Evolutionary conservation across 768 basidiomycete species (phyloP).

Genomic region (Hygrophoropsis aurantiaca): DNA sequence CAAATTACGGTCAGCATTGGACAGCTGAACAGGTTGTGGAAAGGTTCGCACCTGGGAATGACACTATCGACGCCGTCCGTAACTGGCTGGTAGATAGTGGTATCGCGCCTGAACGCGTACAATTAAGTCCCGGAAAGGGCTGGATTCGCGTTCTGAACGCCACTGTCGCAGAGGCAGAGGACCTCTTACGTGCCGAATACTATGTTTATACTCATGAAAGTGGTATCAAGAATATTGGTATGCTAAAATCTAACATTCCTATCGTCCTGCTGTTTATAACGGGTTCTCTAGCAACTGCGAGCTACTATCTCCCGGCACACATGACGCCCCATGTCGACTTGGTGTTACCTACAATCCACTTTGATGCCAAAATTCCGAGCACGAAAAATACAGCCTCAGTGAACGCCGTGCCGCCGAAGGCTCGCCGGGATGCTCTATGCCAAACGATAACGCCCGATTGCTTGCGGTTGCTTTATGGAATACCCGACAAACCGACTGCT

Average conservation of each 20-base stretch:
- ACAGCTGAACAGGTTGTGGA: conserved; percentile 40
- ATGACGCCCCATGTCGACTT: conserved; percentile 38
- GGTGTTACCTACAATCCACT: conserved; percentile 35
- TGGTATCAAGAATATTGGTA: conserved; percentile 38
- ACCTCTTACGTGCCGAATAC: conserved; percentile 40
- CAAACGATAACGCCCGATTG: conserved; percentile 35
- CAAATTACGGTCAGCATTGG: conserved; percentile 51
- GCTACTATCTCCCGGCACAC: conserved; percentile 34
- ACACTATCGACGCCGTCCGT: conserved; percentile 40
- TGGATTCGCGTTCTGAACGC: conserved; percentile 38
- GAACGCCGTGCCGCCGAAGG: conserved; percentile 21
- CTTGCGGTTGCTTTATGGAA: conserved; percentile 36
- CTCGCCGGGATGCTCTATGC: too few relatives aligned
- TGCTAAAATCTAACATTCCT: conserved; percentile 5
- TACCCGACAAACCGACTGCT: conserved; percentile 29
- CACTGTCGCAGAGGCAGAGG: conserved; percentile 40
- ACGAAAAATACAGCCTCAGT: conserved; percentile 33
- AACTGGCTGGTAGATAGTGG: conserved; percentile 45
- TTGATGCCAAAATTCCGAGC: conserved; percentile 25
- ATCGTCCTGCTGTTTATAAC: background rate
- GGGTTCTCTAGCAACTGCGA: conserved; percentile 32
- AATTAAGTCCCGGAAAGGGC: conserved; percentile 36
- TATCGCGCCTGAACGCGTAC: conserved; percentile 35
- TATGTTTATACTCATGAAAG: conserved; percentile 38
- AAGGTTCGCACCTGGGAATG: conserved; percentile 44